phyloP scores from a whole-genome alignment of 345 rosid genomes.

The Geranium rotundifolium region DNA sequence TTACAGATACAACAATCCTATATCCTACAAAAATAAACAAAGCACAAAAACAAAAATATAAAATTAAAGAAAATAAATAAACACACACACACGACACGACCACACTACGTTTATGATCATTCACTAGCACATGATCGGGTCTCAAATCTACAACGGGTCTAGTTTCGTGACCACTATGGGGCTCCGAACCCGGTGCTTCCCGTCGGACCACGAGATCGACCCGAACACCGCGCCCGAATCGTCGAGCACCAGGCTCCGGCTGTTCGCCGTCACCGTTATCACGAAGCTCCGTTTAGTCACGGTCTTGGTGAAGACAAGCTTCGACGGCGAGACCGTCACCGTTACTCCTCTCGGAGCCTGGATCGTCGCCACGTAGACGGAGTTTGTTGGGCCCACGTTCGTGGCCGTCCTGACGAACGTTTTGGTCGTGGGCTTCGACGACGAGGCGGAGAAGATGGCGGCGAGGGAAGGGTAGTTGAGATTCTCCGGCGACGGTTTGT shows the following conservation, averaged over 20 bases:
- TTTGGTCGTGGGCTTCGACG: conserved; percentile 29
- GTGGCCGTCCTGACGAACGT: conserved; percentile 49
- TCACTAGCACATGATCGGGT: background rate
- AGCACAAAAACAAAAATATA: no score
- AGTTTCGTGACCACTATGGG: conserved; percentile 59
- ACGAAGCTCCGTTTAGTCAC: conserved; percentile 47
- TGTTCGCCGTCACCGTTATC: conserved; percentile 43
- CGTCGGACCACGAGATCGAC: conserved; percentile 69
- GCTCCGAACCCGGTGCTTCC: conserved; percentile 62
- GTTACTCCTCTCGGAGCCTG: conserved; percentile 53
- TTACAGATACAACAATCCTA: no score
- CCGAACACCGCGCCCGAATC: conserved; percentile 63
- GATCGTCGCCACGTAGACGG: conserved; percentile 29
- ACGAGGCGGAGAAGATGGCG: conserved; percentile 41
- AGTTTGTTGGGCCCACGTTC: conserved; percentile 45
- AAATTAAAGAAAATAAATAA: background rate
- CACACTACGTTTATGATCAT: background rate
- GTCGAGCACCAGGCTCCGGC: conserved; percentile 35
- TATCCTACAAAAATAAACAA: no score
- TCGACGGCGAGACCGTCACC: conserved; percentile 45
- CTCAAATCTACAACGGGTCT: conserved; percentile 23
- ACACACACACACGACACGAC: conserved; percentile 4
- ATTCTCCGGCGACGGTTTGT: conserved; percentile 50
- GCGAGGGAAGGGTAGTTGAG: conserved; percentile 73
- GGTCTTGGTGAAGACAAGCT: conserved; percentile 31